Evolutionary conservation across 2,329 filamentous ascomycete species (phyloP).

Genomic region (Chrysoporthe puriensis): DNA sequence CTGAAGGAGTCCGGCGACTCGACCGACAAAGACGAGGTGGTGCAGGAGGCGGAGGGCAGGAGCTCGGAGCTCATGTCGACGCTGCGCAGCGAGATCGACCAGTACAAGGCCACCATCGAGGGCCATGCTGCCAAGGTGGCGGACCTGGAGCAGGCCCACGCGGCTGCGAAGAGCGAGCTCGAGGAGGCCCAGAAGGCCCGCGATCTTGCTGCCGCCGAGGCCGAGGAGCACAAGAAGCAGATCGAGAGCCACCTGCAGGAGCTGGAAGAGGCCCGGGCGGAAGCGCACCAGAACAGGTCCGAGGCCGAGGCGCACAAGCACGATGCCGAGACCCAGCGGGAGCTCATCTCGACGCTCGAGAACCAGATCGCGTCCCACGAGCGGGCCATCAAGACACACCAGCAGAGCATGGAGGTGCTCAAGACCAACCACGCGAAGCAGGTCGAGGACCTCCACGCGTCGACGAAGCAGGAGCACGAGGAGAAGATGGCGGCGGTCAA

Average conservation of each 20-base stretch:
- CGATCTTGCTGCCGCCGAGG: slow-evolving; percentile 52
- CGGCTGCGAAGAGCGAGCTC: slow-evolving; percentile 67
- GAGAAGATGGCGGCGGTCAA: slow-evolving; percentile 61
- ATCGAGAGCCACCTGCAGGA: slow-evolving; percentile 52
- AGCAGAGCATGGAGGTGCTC: slow-evolving; percentile 55
- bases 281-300: slow-evolving; percentile 55
- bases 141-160: slow-evolving; percentile 74
- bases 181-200: slow-evolving; percentile 66
- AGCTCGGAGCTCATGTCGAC: slow-evolving; percentile 63
- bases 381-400: slow-evolving; percentile 57
- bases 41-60: slow-evolving; percentile 53
- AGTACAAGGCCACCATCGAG: slow-evolving; percentile 76
- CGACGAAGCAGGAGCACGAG: slow-evolving; percentile 59
- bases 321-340: slow-evolving; percentile 29
- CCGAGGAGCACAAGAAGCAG: slow-evolving; percentile 44
- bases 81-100: slow-evolving; percentile 76
- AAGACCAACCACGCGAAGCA: slow-evolving; percentile 52
- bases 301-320: slow-evolving; percentile 50
- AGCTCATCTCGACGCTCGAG: slow-evolving; percentile 57
- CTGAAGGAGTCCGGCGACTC: slow-evolving; percentile 16
- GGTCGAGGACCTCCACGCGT: slow-evolving; percentile 47
- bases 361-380: slow-evolving; percentile 64
- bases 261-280: slow-evolving; percentile 66
- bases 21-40: slow-evolving; percentile 38
- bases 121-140: slow-evolving; percentile 71